These are phyloP conservation scores for Posidonia australis DNA, from an alignment of 106 monocot genomes.

Conservation along the genomic window DNA sequence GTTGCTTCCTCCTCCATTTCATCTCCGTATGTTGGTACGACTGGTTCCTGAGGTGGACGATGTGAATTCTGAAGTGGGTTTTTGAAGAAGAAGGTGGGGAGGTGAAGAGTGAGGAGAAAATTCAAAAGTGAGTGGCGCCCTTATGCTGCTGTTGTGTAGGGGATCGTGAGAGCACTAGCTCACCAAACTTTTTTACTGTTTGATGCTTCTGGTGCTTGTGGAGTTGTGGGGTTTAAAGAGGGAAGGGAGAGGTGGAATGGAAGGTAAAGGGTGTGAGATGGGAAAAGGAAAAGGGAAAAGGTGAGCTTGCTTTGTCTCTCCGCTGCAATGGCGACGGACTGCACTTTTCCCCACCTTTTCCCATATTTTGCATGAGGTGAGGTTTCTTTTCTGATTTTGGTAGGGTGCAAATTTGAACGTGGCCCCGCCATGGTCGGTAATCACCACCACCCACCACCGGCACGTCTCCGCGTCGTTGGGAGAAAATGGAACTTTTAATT, in stretches of 20 bases:
- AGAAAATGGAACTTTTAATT: too few species aligned
- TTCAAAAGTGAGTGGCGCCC: neutral
- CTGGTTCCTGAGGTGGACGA: neutral
- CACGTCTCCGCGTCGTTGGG: neutral
- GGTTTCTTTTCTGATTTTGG: too few species aligned
- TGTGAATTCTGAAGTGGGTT: neutral
- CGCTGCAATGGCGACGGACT: too few species aligned
- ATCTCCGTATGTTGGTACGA: neutral
- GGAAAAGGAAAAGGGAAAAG: neutral
- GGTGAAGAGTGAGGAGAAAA: neutral
- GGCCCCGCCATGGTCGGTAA: neutral
- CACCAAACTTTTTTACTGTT: neutral
- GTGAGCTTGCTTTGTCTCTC: neutral
- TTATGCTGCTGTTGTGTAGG: too few species aligned
- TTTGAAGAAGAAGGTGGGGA: neutral
- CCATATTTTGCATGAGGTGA: neutral
- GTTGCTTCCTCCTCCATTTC: slow-evolving; percentile 12
- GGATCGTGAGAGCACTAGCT: neutral
- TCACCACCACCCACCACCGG: neutral
- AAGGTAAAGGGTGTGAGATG: neutral
- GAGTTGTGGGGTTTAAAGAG: neutral
- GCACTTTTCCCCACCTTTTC: too few species aligned
- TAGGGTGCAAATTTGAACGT: too few species aligned
- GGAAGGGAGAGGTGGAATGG: neutral
- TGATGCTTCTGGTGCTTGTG: neutral